phyloP scores from a whole-genome alignment of 2,329 filamentous ascomycete genomes.

The Monosporascus cannonballus region DNA sequence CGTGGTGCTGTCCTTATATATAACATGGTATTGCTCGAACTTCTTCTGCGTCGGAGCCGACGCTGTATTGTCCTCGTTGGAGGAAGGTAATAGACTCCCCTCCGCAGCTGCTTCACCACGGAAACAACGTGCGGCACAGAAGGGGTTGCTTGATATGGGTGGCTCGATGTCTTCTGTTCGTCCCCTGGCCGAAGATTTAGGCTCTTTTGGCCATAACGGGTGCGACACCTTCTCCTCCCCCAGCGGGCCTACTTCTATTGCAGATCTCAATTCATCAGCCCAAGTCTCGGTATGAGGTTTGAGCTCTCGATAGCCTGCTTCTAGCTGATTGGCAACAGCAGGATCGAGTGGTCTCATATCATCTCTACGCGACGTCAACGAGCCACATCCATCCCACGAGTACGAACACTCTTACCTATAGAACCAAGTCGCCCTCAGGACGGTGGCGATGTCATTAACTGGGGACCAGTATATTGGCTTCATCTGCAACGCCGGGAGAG shows the following conservation, averaged over 20 bases:
- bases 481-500: slow-evolving; percentile 78
- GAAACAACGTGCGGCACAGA: slow-evolving; percentile 55
- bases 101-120: slow-evolving; percentile 53
- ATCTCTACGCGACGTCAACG: slow-evolving; percentile 42
- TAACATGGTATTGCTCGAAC: slow-evolving; percentile 73
- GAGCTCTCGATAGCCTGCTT: slow-evolving; percentile 82
- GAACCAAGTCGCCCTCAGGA: slow-evolving; percentile 91
- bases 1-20: slow-evolving; percentile 71
- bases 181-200: slow-evolving; percentile 27
- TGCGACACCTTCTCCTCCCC: slow-evolving; percentile 90
- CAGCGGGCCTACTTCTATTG: slow-evolving; percentile 79
- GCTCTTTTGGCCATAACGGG: slow-evolving; percentile 67
- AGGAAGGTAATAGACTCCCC: slow-evolving; percentile 30
- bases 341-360: slow-evolving; percentile 88
- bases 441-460: slow-evolving; percentile 77
- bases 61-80: slow-evolving; percentile 32
- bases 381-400: background rate
- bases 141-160: slow-evolving; percentile 46
- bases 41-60: slow-evolving; percentile 43
- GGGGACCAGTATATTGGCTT: slow-evolving; percentile 98
- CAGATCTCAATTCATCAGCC: slow-evolving; percentile 84
- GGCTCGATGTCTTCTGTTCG: slow-evolving; percentile 29
- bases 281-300: slow-evolving; percentile 89
- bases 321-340: slow-evolving; percentile 81
- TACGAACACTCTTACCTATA: slow-evolving; percentile 52